phyloP scores from a whole-genome alignment of 768 basidiomycete genomes.

The Serendipita sp. region DNA sequence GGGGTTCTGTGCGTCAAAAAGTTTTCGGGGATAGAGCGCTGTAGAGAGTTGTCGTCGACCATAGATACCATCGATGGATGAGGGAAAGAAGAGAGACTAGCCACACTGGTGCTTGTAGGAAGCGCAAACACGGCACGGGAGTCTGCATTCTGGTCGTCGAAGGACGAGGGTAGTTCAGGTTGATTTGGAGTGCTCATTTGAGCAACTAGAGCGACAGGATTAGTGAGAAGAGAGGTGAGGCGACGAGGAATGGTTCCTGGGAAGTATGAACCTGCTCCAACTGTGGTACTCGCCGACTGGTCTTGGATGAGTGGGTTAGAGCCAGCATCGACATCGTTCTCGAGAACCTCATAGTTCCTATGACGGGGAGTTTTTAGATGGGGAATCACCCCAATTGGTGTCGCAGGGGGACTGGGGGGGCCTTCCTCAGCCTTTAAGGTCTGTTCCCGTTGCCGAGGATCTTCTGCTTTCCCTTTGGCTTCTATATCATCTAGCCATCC shows the following conservation, averaged over 20 bases:
- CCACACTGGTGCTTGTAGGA: background rate
- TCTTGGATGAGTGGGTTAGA: background rate
- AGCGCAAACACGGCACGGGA: background rate
- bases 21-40: background rate
- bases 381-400: background rate
- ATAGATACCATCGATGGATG: background rate
- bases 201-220: background rate
- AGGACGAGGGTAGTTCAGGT: background rate
- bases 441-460: background rate
- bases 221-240: background rate
- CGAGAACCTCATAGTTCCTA: background rate
- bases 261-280: background rate
- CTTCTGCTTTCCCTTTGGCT: background rate
- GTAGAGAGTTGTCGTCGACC: background rate
- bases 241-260: background rate
- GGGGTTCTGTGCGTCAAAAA: slow-evolving; percentile 30
- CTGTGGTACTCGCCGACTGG: background rate
- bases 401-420: background rate
- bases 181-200: background rate
- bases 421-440: background rate
- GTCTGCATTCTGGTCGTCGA: background rate
- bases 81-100: background rate
- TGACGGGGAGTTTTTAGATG: background rate
- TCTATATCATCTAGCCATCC: slow-evolving; percentile 1
- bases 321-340: no score